Evolutionary conservation across 805 yeast genomes (phyloP), one percentile per base, ranked within the genome.

Genomic region (Schizosaccharomyces osmophilus): DNA sequence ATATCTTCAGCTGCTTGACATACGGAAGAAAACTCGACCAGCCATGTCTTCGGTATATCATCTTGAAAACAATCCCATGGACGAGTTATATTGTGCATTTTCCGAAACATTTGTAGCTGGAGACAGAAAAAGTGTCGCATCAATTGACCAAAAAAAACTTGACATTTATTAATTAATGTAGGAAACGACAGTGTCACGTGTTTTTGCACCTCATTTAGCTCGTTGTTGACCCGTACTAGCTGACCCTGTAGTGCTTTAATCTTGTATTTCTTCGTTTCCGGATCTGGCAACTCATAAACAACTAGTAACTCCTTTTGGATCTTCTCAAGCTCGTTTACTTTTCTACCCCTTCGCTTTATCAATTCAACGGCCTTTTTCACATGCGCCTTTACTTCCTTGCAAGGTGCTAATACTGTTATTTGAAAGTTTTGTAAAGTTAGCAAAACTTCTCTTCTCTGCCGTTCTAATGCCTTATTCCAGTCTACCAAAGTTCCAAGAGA

Each of bases 51-150:
- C 2, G 36, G 36, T 8, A 51, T 51, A 51, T 51, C 57, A 17
- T 51, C 57, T 51, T 51, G 57, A 51, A 51, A 51, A 51, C 57
- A 51, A 51, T 51, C 57, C 57, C 57, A 51, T 6, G 57, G 57
- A 17, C 57, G 57, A 9, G 26, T 29, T 11, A 29, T 29, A 17
- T 24, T 51, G n/a, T 24, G 36, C 57, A 51, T 51, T 51, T 51
- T 51, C 8, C 57, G 57, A 24, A 29, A 22, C 36, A 51, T 51
- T 24, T 51, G 57, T 8, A 51, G n/a, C 6, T 51, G 57, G n/a
- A 29, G n/a, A 13, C 36, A 24, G 36, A 19, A 51, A 13, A 51
- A 51, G 6, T 29, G 31, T 17, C 26, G 22, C 57, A 51, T 24
- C 3, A 51, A 29, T 24, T 51, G 57, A 8, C 36, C 36, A 29